Evolutionary conservation across 179 eudicot species (phyloP).

Genomic region (Spergularia azorica): DNA sequence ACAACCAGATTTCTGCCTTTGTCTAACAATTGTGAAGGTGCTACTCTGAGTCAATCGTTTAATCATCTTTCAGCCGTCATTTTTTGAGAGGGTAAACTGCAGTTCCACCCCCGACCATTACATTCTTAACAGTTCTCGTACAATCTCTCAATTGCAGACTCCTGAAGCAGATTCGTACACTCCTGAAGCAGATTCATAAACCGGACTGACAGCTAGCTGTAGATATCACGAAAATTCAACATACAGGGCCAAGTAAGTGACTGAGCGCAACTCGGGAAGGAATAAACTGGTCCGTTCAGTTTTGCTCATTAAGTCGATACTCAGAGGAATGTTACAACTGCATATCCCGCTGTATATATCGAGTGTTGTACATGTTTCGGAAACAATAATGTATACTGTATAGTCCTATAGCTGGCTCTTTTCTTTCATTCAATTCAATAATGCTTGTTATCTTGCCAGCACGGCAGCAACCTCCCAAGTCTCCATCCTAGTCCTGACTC

Average conservation of each 20-base stretch:
- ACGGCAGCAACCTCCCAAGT: neutral
- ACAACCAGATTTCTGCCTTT: neutral
- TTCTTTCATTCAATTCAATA: neutral
- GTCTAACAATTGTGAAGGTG: neutral
- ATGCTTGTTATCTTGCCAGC: neutral
- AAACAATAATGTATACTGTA: slow-evolving; percentile 22
- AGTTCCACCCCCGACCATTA: neutral
- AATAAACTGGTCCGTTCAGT: slow-evolving; percentile 8
- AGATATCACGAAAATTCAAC: slow-evolving; percentile 15
- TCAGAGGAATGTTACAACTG: slow-evolving; percentile 1
- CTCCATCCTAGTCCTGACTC: no score
- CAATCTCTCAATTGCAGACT: slow-evolving; percentile 29
- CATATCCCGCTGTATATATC: slow-evolving; percentile 16
- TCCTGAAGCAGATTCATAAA: no score
- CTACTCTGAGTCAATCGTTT: neutral
- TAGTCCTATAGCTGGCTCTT: no score
- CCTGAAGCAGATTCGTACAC: slow-evolving; percentile 25
- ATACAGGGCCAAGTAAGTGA: neutral
- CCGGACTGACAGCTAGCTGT: slow-evolving; percentile 12
- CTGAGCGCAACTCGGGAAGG: neutral
- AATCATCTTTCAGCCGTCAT: neutral
- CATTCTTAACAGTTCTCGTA: neutral
- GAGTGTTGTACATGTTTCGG: slow-evolving; percentile 20
- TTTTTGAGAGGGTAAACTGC: neutral
- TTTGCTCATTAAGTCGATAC: slow-evolving; percentile 9